A percentile compares a stretch with the other conserved stretches of the same genome.
phyloP scores from a whole-genome alignment of 192 early-diverging fungal genomes.

The Gamsiella multidivaricata region DNA sequence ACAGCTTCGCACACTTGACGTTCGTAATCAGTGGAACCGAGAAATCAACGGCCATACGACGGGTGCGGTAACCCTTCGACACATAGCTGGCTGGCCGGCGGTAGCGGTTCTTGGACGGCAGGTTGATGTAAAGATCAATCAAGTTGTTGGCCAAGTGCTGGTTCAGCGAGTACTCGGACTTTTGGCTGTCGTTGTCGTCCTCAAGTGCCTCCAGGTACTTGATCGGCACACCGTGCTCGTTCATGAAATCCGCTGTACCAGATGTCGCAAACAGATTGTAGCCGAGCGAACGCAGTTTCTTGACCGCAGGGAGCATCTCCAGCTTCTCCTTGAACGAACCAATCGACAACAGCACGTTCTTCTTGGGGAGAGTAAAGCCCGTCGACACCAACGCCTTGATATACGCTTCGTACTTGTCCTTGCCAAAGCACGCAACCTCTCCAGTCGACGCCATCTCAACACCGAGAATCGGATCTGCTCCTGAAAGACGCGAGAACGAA shows the following conservation, averaged over 20 bases:
- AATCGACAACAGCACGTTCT: conserved; percentile 97
- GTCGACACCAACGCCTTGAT: conserved; percentile 95
- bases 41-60: conserved; percentile 98
- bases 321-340: conserved; percentile 99
- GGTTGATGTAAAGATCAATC: conserved; percentile 98
- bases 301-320: conserved; percentile 93
- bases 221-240: conserved; percentile 92
- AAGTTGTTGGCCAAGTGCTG: conserved; percentile 96
- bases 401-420: conserved; percentile 98
- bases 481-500: conserved; percentile 93
- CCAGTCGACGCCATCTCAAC: conserved; percentile 99
- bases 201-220: conserved; percentile 91
- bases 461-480: conserved; percentile 97
- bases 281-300: conserved; percentile 85
- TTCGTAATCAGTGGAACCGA: conserved; percentile 98
- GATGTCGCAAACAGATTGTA: conserved; percentile 95
- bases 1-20: conserved; percentile 99
- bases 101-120: conserved; percentile 97
- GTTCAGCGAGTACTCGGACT: conserved; percentile 91
- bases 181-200: conserved; percentile 60
- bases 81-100: conserved; percentile 96
- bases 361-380: conserved; percentile 91
- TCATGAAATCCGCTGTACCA: conserved; percentile 97
- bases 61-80: conserved; percentile 92
- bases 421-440: conserved; percentile 98